Base-by-base conservation (phyloP, 2,329 filamentous ascomycete species). In the Cercospora zeae-maydis region DNA sequence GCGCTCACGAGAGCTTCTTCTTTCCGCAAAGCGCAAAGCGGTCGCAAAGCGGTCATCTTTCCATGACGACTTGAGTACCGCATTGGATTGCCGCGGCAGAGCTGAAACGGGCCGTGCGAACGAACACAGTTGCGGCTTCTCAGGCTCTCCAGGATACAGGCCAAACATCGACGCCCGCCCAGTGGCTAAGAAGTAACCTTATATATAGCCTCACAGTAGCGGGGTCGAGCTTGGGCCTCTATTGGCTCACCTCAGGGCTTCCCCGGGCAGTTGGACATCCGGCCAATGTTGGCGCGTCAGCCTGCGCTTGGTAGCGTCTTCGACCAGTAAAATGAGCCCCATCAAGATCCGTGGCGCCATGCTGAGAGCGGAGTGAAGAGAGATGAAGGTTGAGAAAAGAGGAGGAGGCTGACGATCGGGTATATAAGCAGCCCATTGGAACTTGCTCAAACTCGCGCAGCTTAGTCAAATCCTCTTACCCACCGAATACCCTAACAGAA, bases 371-470 rank as follows among this genome's bases (percentile, higher is more conserved):
- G 49, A 31, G n/a, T 34, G 9, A 16, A 53, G 49, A 33, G 27
- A 16, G 30, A 21, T 53, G 49, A 53, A 34, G 11, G 11, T 34
- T 34, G 11, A 8, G 10, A 2, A 34, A 45, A 33, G 42, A 49
- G 42, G 42, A 24, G 42, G 42, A 49, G 31, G 42, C 42, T 27
- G 42, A 49, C 2, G 42, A 27, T 27, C 24, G 42, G 10, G 19
- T 45, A 36, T 61, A 61, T 56, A 61, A 61, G 59, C 56, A 61
- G 30, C 19, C 37, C 47, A 27, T 47, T 16, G 30, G 34, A 51
- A 62, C 54, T 62, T 62, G 59, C 59, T 62, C 59, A 62, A 57
- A 57, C 39, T 16, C 34, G 33, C 59, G 53, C 59, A 51, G 52
- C 52, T 62, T 58, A 56, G 59, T 57, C 59, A 51, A 61, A 60